A percentile compares a stretch with the other conserved stretches of the same genome.
phyloP scores from a whole-genome alignment of 2,329 filamentous ascomycete species.

The Parasarocladium wereldwijsianum region DNA sequence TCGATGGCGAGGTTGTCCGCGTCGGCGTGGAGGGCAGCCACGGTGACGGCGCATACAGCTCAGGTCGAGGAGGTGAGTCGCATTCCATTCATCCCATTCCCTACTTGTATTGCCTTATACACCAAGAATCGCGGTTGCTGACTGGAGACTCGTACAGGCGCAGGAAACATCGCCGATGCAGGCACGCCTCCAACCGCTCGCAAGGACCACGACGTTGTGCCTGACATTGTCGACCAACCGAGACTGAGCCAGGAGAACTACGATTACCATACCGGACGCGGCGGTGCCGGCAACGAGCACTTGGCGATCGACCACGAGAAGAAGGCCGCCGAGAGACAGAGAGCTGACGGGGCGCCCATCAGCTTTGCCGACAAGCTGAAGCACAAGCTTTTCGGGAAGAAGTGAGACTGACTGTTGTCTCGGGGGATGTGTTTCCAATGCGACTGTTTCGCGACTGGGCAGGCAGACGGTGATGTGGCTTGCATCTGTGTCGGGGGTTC shows the following conservation, averaged over 20 bases:
- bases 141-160: conserved; percentile 21
- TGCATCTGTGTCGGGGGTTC: no score
- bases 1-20: conserved; percentile 47
- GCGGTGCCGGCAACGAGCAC: conserved; percentile 44
- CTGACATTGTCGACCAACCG: conserved; percentile 34
- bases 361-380: conserved; percentile 44
- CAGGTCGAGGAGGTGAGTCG: conserved; percentile 44
- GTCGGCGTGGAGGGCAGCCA: conserved; percentile 38
- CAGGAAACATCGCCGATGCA: conserved; percentile 42
- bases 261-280: conserved; percentile 44
- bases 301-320: conserved; percentile 15
- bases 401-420: no score
- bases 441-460: no score
- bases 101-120: background rate
- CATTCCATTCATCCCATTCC: no score
- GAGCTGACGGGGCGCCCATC: conserved; percentile 14
- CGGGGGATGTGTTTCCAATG: no score
- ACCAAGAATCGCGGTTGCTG: background rate
- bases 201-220: conserved; percentile 36
- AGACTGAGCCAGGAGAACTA: conserved; percentile 29
- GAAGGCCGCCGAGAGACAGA: conserved; percentile 14
- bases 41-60: conserved; percentile 41
- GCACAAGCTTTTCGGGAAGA: conserved; percentile 38
- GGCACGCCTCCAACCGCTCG: conserved; percentile 23
- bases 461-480: no score